These are phyloP conservation scores for Citrus mangshanensis DNA, from an alignment of 345 rosid species.

Conservation along the genomic window DNA sequence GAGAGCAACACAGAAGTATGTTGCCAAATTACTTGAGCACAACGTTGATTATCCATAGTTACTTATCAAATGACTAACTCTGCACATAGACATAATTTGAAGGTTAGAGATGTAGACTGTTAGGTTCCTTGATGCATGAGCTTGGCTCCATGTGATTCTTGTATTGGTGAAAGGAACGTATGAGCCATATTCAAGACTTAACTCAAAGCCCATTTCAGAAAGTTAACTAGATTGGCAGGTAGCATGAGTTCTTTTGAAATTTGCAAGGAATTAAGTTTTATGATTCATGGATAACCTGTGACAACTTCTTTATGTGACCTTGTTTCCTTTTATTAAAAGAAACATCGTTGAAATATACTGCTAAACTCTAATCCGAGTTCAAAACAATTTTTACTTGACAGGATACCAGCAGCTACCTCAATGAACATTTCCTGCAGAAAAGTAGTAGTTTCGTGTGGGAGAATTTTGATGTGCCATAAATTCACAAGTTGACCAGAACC, in stretches of 20 bases:
- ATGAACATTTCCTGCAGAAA: background rate
- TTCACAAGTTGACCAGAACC: background rate
- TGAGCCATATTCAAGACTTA: no score
- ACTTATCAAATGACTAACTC: background rate
- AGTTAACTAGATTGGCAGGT: background rate
- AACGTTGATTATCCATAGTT: background rate
- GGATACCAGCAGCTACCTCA: background rate
- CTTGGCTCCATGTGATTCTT: no score
- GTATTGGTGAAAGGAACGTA: no score
- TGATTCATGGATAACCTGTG: background rate
- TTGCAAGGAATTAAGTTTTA: background rate
- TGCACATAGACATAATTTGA: background rate
- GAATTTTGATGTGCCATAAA: background rate
- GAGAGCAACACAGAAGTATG: background rate
- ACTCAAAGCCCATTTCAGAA: background rate
- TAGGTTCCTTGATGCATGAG: conserved; percentile 4
- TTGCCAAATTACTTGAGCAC: background rate
- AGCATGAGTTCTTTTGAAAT: no score
- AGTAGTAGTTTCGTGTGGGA: background rate
- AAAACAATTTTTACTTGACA: background rate
- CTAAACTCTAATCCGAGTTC: background rate
- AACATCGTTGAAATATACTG: background rate
- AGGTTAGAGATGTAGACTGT: background rate
- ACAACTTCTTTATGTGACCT: background rate
- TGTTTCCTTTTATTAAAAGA: background rate